phyloP scores from a whole-genome alignment of 352 stramenopile genomes.

The Elongisporangium anandrum region DNA sequence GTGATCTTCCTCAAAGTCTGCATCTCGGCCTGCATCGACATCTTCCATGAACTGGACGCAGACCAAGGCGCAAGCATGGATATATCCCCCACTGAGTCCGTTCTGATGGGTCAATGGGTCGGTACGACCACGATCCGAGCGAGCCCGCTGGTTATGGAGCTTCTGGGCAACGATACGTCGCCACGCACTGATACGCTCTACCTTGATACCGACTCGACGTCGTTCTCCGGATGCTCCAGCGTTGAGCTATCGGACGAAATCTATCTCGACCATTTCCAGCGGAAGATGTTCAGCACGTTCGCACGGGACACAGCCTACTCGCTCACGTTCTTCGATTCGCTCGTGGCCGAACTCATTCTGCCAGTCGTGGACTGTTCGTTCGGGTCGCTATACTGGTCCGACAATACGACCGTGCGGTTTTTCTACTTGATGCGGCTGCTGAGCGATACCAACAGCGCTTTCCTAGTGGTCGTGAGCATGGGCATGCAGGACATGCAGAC shows the following conservation, averaged over 20 bases:
- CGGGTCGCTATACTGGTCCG: not conserved
- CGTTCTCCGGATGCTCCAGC: no score
- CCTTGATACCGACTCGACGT: no score
- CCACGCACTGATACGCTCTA: conserved; percentile 9
- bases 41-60: not conserved
- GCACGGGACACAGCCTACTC: not conserved
- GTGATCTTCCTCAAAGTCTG: not conserved
- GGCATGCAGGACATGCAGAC: conserved; percentile 9
- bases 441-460: not conserved
- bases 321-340: conserved; percentile 1
- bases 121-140: not conserved
- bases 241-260: no score
- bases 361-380: conserved; percentile 6
- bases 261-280: not conserved
- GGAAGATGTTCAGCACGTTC: not conserved
- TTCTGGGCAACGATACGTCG: conserved; percentile 20
- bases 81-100: not conserved
- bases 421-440: conserved; percentile 3
- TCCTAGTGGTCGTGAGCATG: conserved; percentile 3
- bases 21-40: not conserved
- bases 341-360: no score
- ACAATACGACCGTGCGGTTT: conserved; percentile 1
- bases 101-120: not conserved
- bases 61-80: not conserved
- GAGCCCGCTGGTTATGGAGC: conserved; percentile 22